Percentiles rank a stretch among this genome's conserved stretches.
Evolutionary conservation across 1,284 basidiomycete species (phyloP).

Genomic region (Ustilago sp.): DNA sequence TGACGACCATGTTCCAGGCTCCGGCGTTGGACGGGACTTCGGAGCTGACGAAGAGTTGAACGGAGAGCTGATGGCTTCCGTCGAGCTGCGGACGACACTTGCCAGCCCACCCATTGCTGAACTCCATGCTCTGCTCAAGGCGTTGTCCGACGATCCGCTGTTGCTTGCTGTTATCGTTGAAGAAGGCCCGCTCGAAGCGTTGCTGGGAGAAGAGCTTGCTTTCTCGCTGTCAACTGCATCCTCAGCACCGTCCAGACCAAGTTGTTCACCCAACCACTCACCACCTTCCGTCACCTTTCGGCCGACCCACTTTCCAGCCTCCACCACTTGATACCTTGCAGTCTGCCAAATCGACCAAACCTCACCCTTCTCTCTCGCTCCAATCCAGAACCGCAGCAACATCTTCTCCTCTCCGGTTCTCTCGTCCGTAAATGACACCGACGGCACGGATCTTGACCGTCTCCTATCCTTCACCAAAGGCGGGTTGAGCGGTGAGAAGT

Average conservation of each 20-base stretch:
- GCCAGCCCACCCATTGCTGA: slow-evolving; percentile 33
- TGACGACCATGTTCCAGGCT: slow-evolving; percentile 59
- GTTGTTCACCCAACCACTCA: slow-evolving; percentile 49
- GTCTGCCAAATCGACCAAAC: slow-evolving; percentile 55
- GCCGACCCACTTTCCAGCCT: slow-evolving; percentile 51
- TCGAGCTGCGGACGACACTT: slow-evolving; percentile 37
- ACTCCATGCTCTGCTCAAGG: slow-evolving; percentile 33
- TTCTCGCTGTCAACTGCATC: slow-evolving; percentile 3
- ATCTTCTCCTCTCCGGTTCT: slow-evolving; percentile 55
- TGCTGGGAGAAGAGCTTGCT: not conserved
- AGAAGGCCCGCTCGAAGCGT: not conserved
- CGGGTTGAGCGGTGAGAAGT: slow-evolving; percentile 57
- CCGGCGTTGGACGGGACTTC: slow-evolving; percentile 18
- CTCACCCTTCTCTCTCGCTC: slow-evolving; percentile 58
- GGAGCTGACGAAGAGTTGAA: slow-evolving; percentile 22
- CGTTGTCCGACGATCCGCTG: slow-evolving; percentile 14
- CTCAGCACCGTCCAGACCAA: slow-evolving; percentile 21
- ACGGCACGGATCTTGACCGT: slow-evolving; percentile 53
- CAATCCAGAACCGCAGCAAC: slow-evolving; percentile 59
- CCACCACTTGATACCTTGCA: slow-evolving; percentile 40
- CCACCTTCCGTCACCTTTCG: slow-evolving; percentile 48
- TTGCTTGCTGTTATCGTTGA: not conserved
- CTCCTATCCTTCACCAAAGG: slow-evolving; percentile 45
- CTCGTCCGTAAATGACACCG: slow-evolving; percentile 42
- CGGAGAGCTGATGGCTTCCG: slow-evolving; percentile 35